Conservation (phyloP, 305 asterid genomes). For the Fraxinus platypoda region DNA sequence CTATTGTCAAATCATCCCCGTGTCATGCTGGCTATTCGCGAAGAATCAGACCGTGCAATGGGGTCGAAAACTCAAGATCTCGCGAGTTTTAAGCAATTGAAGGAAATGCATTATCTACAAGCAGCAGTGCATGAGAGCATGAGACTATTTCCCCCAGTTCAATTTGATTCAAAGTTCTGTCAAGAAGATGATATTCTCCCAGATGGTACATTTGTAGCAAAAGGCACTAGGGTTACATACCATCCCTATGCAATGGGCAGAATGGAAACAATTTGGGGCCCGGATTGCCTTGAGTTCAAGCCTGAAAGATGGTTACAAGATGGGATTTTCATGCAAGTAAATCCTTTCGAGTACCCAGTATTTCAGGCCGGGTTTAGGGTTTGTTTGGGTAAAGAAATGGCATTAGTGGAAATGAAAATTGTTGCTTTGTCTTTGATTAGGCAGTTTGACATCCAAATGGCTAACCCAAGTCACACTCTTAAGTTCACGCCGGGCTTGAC, state of each 20-base stretch:
- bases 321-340: constrained; percentile 41
- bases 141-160: constrained; percentile 74
- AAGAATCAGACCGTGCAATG: constrained; percentile 43
- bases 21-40: constrained; percentile 26
- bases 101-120: constrained; percentile 51
- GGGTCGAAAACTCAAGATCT: constrained; percentile 6
- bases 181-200: constrained; percentile 47
- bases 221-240: constrained; percentile 64
- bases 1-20: constrained; percentile 32
- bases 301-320: constrained; percentile 62
- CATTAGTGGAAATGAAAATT: constrained; percentile 61
- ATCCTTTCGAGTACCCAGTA: constrained; percentile 63
- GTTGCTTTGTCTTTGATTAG: constrained; percentile 55
- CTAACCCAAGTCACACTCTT: constrained; percentile 21
- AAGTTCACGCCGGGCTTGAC: constrained; percentile 54
- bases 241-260: constrained; percentile 85
- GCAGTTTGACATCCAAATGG: constrained; percentile 41
- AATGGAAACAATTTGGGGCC: constrained; percentile 68
- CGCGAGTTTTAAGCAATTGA: constrained; percentile 26
- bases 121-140: constrained; percentile 62
- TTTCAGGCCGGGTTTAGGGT: constrained; percentile 81
- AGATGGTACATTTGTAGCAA: constrained; percentile 48
- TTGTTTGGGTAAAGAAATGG: constrained; percentile 78
- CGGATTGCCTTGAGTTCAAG: constrained; percentile 42
- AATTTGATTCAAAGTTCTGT: constrained; percentile 61